phyloP scores from a whole-genome alignment of 1,139 yeast genomes.

The Hyphopichia khmerensis region DNA sequence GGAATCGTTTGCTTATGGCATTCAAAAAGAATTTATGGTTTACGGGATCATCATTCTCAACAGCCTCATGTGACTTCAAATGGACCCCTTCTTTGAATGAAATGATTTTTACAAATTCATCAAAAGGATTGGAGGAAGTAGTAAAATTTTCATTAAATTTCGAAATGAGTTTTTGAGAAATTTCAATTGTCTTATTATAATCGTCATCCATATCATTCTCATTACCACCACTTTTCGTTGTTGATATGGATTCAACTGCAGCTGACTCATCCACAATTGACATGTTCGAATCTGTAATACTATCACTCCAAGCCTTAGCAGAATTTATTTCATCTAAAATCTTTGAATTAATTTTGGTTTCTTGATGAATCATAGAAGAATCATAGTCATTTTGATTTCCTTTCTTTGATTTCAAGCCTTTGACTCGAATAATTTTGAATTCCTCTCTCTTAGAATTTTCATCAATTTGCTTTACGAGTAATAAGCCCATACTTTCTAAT shows the following conservation, averaged over 20 bases:
- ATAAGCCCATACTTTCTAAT: conserved; percentile 77
- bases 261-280: conserved; percentile 11
- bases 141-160: conserved; percentile 19
- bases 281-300: conserved; percentile 14
- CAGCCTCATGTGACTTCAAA: conserved; percentile 14
- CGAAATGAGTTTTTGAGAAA: conserved; percentile 17
- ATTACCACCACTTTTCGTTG: conserved; percentile 9
- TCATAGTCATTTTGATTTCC: conserved; percentile 20
- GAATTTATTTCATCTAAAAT: conserved; percentile 28
- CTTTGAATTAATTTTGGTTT: conserved; percentile 25
- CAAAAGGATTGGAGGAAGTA: conserved; percentile 18
- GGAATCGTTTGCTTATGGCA: conserved; percentile 74
- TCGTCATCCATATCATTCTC: conserved; percentile 4
- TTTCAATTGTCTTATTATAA: conserved; percentile 14
- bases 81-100: conserved; percentile 40
- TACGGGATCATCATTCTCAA: conserved; percentile 21
- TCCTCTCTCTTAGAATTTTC: conserved; percentile 22
- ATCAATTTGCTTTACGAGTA: conserved; percentile 45
- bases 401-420: conserved; percentile 57
- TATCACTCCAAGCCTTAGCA: conserved; percentile 29
- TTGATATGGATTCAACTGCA: conserved; percentile 10
- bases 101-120: conserved; percentile 22
- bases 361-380: conserved; percentile 15
- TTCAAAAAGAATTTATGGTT: conserved; percentile 48
- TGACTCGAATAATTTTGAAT: conserved; percentile 60